phyloP scores from a whole-genome alignment of 768 basidiomycete species.

The Galerina marginata region DNA sequence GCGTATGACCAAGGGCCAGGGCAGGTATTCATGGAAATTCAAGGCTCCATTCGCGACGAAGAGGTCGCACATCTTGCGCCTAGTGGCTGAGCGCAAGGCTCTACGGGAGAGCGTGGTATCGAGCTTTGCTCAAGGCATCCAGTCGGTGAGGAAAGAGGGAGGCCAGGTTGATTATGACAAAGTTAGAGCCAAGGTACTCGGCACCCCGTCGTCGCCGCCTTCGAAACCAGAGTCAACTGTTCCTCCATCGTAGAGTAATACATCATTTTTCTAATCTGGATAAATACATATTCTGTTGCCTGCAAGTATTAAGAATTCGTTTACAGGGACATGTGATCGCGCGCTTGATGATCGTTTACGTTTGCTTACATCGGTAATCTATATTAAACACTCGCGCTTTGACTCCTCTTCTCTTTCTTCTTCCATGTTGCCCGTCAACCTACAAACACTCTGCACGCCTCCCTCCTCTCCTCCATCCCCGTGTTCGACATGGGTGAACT shows the following conservation, averaged over 20 bases:
- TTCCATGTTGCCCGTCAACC: slow-evolving; percentile 29
- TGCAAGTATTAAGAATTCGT: neutral
- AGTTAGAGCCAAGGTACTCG: slow-evolving; percentile 21
- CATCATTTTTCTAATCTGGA: no score
- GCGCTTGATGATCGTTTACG: neutral
- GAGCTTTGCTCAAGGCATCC: slow-evolving; percentile 39
- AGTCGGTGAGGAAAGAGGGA: slow-evolving; percentile 38
- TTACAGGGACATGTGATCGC: neutral
- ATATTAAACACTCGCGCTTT: neutral
- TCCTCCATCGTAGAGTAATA: no score
- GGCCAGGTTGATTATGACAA: slow-evolving; percentile 28
- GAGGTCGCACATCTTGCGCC: slow-evolving; percentile 49
- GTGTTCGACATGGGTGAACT: slow-evolving; percentile 32
- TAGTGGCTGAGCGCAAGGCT: slow-evolving; percentile 47
- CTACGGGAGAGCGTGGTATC: slow-evolving; percentile 45
- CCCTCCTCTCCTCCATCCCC: slow-evolving; percentile 43
- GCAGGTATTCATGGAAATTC: slow-evolving; percentile 46
- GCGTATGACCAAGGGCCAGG: slow-evolving; percentile 43
- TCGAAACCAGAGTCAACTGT: neutral
- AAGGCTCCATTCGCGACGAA: slow-evolving; percentile 48
- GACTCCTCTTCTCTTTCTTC: slow-evolving; percentile 7
- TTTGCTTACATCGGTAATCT: neutral
- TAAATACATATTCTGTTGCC: no score
- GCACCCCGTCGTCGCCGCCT: neutral
- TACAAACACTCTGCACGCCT: slow-evolving; percentile 22